Percentiles rank a stretch among this genome's conserved stretches.
Evolutionary conservation across 1,139 yeast genomes (phyloP).

Genomic region (Pichiaceae sp.): DNA sequence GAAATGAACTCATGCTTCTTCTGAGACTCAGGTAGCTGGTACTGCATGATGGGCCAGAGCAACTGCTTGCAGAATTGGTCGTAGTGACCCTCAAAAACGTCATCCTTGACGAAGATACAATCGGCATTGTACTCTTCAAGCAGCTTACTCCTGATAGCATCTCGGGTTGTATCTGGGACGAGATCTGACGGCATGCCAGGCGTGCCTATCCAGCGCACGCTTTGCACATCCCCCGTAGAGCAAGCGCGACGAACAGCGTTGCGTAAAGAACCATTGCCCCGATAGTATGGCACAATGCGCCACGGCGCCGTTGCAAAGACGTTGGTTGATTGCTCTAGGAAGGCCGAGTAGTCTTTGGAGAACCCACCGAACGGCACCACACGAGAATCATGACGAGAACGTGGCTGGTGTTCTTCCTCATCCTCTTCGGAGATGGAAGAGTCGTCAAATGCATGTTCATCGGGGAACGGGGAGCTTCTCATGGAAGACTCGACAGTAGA

Average conservation of each 20-base stretch:
- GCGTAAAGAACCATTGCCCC: constrained; percentile 82
- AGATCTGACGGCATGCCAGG: constrained; percentile 86
- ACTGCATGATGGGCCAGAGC: constrained; percentile 94
- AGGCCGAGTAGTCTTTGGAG: constrained; percentile 39
- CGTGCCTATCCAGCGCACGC: constrained; percentile 77
- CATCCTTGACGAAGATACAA: constrained; percentile 68
- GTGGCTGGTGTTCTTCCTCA: constrained; percentile 11
- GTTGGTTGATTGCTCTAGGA: constrained; percentile 35
- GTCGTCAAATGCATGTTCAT: neutral
- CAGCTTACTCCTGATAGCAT: constrained; percentile 38
- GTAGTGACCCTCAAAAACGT: constrained; percentile 82
- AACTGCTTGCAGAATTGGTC: constrained; percentile 86
- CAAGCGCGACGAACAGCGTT: constrained; percentile 76
- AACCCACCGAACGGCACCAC: constrained; percentile 76
- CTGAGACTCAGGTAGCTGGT: constrained; percentile 93
- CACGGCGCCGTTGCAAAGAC: constrained; percentile 71
- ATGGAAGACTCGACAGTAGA: neutral
- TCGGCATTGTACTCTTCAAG: constrained; percentile 43
- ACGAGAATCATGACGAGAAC: neutral
- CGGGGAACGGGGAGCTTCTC: neutral
- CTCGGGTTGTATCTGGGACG: constrained; percentile 48
- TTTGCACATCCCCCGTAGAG: constrained; percentile 29
- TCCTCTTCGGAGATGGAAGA: neutral
- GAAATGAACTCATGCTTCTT: constrained; percentile 92
- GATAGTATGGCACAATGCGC: constrained; percentile 58